These are phyloP conservation scores for Aspergillus caelatus DNA, from an alignment of 2,329 filamentous ascomycete genomes.

Conservation along the genomic window DNA sequence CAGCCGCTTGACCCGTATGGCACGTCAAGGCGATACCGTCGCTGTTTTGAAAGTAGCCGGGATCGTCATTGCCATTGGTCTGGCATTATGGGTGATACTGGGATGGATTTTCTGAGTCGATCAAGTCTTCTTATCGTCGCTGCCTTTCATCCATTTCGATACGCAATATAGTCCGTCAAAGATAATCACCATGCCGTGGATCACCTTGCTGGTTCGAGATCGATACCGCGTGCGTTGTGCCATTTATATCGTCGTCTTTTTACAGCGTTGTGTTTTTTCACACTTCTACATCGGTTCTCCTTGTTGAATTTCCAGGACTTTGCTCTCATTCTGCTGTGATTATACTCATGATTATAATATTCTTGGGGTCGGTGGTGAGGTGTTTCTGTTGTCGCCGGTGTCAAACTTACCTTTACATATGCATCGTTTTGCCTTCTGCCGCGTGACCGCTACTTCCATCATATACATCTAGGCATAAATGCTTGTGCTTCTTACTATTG, in stretches of 20 bases:
- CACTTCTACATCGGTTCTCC: neutral
- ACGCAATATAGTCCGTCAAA: neutral
- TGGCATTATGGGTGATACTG: conserved; percentile 75
- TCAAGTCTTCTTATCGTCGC: neutral
- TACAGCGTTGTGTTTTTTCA: neutral
- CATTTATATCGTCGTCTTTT: conserved; percentile 1
- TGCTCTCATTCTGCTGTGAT: neutral
- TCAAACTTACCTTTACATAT: neutral
- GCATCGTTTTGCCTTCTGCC: no score
- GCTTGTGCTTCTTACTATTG: neutral
- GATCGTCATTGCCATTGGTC: conserved; percentile 72
- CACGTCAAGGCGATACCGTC: conserved; percentile 83
- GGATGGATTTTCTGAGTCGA: conserved; percentile 59
- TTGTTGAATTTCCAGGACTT: neutral
- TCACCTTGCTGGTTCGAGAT: conserved; percentile 19
- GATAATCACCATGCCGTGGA: neutral
- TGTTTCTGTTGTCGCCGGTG: no score
- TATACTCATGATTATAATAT: neutral
- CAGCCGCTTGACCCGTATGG: conserved; percentile 82
- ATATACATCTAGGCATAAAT: neutral
- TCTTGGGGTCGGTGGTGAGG: neutral
- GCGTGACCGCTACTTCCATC: neutral
- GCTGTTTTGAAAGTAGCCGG: conserved; percentile 87
- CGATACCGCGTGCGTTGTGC: conserved; percentile 1
- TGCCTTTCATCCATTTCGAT: neutral